phyloP scores from a whole-genome alignment of 2,329 filamentous ascomycete genomes.

The Tricladium varicosporioides region DNA sequence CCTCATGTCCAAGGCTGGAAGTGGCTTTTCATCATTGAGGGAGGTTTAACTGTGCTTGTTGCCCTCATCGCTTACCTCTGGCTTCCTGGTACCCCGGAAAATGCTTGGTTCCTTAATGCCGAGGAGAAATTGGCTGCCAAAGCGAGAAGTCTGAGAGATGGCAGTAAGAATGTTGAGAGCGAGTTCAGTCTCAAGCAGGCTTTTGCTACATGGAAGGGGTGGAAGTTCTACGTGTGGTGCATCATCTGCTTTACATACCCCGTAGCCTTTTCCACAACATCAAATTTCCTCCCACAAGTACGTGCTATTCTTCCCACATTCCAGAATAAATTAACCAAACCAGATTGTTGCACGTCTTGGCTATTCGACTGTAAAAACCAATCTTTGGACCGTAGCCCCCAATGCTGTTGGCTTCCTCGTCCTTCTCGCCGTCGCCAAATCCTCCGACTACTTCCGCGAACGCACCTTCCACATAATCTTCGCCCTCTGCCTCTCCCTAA shows the following conservation, averaged over 20 bases:
- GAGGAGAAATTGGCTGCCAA: conserved; percentile 45
- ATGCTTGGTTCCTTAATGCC: conserved; percentile 11
- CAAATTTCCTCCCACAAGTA: too few species aligned
- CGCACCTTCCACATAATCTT: conserved; percentile 45
- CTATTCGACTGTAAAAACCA: too few species aligned
- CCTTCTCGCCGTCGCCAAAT: conserved; percentile 43
- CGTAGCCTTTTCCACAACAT: conserved; percentile 43
- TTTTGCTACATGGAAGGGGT: conserved; percentile 45
- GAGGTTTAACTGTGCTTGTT: conserved; percentile 23
- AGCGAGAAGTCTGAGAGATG: conserved; percentile 43
- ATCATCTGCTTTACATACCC: conserved; percentile 9
- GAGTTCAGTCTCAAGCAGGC: conserved; percentile 49
- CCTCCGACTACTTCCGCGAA: conserved; percentile 44
- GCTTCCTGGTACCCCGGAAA: conserved; percentile 22
- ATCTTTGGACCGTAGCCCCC: too few species aligned
- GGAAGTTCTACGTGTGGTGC: conserved; percentile 42
- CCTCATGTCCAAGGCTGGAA: conserved; percentile 45
- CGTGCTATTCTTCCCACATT: too few species aligned
- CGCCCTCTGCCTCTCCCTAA: conserved; percentile 38
- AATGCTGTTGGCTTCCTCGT: conserved; percentile 47
- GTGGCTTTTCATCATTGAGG: conserved; percentile 35
- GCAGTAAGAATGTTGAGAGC: conserved; percentile 49
- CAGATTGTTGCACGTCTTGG: too few species aligned
- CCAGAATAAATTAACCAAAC: too few species aligned
- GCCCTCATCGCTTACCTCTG: conserved; percentile 28